phyloP scores from a whole-genome alignment of 2,329 filamentous ascomycete species.

The Fusarium incarnatum region DNA sequence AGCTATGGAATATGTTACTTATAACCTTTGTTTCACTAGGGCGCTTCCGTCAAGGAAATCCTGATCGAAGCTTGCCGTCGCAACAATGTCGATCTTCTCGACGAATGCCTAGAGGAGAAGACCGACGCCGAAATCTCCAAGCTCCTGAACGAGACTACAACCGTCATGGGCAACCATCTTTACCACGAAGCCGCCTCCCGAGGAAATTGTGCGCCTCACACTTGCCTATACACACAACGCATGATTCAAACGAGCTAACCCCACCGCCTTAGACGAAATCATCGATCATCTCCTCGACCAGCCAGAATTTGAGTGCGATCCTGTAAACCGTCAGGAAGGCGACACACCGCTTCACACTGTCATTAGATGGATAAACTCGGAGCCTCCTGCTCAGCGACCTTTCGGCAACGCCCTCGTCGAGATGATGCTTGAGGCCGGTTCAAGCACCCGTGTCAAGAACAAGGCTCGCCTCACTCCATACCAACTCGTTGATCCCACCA shows the following conservation, averaged over 20 bases:
- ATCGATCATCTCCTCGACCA: conserved; percentile 87
- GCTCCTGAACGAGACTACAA: conserved; percentile 86
- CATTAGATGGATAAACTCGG: conserved; percentile 79
- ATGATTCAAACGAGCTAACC: conserved; percentile 28
- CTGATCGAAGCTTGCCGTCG: conserved; percentile 93
- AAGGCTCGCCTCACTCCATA: conserved; percentile 77
- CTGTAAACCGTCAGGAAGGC: conserved; percentile 74
- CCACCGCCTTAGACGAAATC: conserved; percentile 70
- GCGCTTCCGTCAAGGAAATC: conserved; percentile 85
- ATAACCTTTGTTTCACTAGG: conserved; percentile 60
- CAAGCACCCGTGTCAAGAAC: conserved; percentile 69
- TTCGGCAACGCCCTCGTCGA: conserved; percentile 75
- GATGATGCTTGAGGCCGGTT: conserved; percentile 86
- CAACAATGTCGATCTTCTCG: conserved; percentile 89
- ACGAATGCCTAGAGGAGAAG: conserved; percentile 75
- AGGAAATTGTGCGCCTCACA: conserved; percentile 80
- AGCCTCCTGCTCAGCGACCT: conserved; percentile 71
- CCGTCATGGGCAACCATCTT: conserved; percentile 87
- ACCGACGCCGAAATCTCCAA: conserved; percentile 74
- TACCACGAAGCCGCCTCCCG: conserved; percentile 89
- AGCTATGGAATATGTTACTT: neutral
- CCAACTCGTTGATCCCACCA: conserved; percentile 79
- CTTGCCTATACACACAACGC: neutral
- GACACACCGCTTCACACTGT: conserved; percentile 85
- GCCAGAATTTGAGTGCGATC: conserved; percentile 86